Percentiles rank a stretch among this genome's conserved stretches.
Conservation (phyloP, 2,329 filamentous ascomycete genomes). For the Bimuria novae-zelandiae region DNA sequence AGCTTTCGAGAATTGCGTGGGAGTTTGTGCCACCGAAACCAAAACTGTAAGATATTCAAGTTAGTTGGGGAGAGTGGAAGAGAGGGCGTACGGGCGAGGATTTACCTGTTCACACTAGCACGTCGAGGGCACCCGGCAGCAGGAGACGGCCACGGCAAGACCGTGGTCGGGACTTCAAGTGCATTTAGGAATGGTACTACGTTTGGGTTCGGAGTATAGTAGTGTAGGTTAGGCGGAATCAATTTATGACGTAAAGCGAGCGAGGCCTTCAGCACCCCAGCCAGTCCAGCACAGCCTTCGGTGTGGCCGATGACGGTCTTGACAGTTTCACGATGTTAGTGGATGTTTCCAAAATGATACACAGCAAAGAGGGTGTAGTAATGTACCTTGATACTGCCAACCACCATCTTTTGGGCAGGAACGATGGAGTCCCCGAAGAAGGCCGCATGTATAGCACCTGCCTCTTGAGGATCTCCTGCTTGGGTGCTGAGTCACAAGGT, state of each 20-base stretch:
- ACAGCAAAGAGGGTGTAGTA: no score
- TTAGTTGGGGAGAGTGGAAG: no score
- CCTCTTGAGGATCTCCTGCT: constrained; percentile 48
- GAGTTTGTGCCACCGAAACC: constrained; percentile 11
- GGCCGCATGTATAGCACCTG: constrained; percentile 16
- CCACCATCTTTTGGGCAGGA: no score
- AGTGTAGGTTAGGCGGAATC: constrained; percentile 36
- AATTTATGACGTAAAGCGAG: constrained; percentile 45
- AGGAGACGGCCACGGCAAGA: constrained; percentile 7
- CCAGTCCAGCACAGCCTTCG: constrained; percentile 42
- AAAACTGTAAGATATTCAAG: no score
- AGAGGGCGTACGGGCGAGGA: no score
- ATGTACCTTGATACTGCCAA: no score
- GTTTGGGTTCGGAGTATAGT: constrained; percentile 19
- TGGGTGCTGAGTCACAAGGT: no score
- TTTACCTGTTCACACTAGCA: constrained; percentile 13
- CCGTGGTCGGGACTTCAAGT: constrained; percentile 14
- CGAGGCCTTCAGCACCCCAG: constrained; percentile 42
- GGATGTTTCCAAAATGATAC: no score
- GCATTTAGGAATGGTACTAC: constrained; percentile 18
- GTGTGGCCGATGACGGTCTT: constrained; percentile 45
- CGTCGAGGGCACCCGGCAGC: background rate
- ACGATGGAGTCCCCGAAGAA: constrained; percentile 14
- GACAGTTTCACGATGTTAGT: background rate
- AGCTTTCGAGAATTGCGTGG: constrained; percentile 20